Conservation (phyloP, 257 asterid species). For the Cordia subcordata region DNA sequence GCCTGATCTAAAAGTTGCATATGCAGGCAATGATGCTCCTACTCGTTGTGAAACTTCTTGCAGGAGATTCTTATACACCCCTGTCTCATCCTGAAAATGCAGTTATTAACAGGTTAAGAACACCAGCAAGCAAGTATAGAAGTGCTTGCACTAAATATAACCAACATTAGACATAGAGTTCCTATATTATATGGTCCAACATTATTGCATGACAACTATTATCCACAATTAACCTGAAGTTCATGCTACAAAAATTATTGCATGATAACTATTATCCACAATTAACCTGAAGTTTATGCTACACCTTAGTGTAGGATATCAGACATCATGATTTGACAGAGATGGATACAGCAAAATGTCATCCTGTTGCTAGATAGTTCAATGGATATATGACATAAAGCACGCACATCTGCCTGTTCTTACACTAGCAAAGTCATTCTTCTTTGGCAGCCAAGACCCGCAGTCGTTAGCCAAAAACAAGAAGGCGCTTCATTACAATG, state of each 20-base stretch:
- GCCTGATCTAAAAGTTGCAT: slow-evolving; percentile 42
- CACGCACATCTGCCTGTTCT: too few relatives aligned
- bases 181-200: not conserved
- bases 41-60: slow-evolving; percentile 59
- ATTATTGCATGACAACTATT: not conserved
- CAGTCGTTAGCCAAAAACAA: too few relatives aligned
- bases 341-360: too few relatives aligned
- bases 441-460: too few relatives aligned
- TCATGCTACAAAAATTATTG: too few relatives aligned
- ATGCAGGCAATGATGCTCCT: slow-evolving; percentile 44
- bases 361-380: too few relatives aligned
- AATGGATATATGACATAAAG: too few relatives aligned
- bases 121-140: not conserved
- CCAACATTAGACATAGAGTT: not conserved
- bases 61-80: slow-evolving; percentile 46
- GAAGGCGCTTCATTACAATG: not conserved
- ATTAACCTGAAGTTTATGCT: too few relatives aligned
- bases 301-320: too few relatives aligned
- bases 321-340: too few relatives aligned
- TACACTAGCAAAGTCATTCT: too few relatives aligned
- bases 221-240: not conserved
- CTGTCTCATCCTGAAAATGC: slow-evolving; percentile 47
- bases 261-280: too few relatives aligned
- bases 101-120: not conserved
- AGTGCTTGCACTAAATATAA: not conserved